A percentile compares a stretch with the other conserved stretches of the same genome.
Evolutionary conservation across 768 basidiomycete species (phyloP).

Genomic region (Panaeolus cyanescens): DNA sequence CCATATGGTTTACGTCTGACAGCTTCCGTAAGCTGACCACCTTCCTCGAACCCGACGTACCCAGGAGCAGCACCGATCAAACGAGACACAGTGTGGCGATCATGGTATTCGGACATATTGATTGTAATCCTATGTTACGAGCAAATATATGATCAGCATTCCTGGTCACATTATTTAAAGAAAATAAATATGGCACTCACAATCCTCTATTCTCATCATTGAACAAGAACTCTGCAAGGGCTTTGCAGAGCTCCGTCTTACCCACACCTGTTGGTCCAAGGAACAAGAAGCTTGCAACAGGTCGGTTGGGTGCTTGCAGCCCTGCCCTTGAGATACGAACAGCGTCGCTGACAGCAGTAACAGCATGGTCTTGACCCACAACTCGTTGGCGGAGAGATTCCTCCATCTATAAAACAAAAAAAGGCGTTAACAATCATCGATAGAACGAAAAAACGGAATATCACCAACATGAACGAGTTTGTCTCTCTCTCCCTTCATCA

Average conservation of each 20-base stretch:
- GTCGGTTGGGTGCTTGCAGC: slow-evolving; percentile 83
- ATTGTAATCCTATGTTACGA: slow-evolving; percentile 67
- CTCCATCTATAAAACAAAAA: slow-evolving; percentile 69
- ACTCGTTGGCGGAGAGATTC: slow-evolving; percentile 71
- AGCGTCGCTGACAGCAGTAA: slow-evolving; percentile 83
- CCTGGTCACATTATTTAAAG: not conserved
- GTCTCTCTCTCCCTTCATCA: slow-evolving; percentile 88
- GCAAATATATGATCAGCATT: not conserved
- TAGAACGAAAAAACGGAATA: not conserved
- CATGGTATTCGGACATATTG: slow-evolving; percentile 97
- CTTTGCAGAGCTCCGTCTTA: slow-evolving; percentile 91
- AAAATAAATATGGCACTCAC: slow-evolving; percentile 42
- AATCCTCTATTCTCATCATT: slow-evolving; percentile 85
- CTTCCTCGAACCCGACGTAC: slow-evolving; percentile 90
- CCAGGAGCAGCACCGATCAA: slow-evolving; percentile 93
- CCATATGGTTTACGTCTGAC: slow-evolving; percentile 90
- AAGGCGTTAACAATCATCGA: not conserved
- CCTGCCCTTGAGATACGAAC: slow-evolving; percentile 93
- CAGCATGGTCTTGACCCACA: slow-evolving; percentile 91
- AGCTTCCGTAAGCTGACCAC: slow-evolving; percentile 89
- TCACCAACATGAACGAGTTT: slow-evolving; percentile 80
- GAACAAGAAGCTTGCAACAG: slow-evolving; percentile 92
- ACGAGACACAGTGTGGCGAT: slow-evolving; percentile 88
- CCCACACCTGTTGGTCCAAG: slow-evolving; percentile 88
- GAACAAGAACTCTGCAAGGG: slow-evolving; percentile 86